phyloP scores from a whole-genome alignment of 2,329 filamentous ascomycete species.

The Myriosclerotinia curreyana region DNA sequence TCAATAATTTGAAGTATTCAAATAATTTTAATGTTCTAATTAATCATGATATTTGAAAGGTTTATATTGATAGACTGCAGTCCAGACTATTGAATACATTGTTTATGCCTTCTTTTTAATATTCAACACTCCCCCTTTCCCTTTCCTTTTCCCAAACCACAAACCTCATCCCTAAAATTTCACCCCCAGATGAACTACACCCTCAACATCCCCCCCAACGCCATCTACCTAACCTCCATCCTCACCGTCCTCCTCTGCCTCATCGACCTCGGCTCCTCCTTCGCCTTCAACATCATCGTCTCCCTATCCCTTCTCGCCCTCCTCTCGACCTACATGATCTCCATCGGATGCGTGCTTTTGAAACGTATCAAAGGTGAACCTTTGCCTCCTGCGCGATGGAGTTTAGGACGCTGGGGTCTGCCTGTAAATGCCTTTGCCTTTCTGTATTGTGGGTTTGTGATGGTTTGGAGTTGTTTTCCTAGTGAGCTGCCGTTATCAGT shows the following conservation, averaged over 20 bases:
- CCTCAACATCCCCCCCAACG: slow-evolving; percentile 33
- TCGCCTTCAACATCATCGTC: slow-evolving; percentile 53
- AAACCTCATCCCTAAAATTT: neutral
- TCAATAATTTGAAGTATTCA: too few species aligned
- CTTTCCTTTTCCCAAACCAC: neutral
- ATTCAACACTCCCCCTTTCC: neutral
- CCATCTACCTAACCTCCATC: slow-evolving; percentile 31
- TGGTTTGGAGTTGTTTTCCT: slow-evolving; percentile 52
- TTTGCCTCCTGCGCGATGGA: slow-evolving; percentile 44
- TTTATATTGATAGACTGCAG: too few species aligned
- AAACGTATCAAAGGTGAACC: slow-evolving; percentile 42
- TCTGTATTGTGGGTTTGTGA: slow-evolving; percentile 46
- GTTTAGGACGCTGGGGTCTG: slow-evolving; percentile 45
- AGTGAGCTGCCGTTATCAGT: slow-evolving; percentile 40
- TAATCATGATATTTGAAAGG: too few species aligned
- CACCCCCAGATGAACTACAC: slow-evolving; percentile 37
- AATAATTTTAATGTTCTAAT: too few species aligned
- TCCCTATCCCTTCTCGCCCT: slow-evolving; percentile 50
- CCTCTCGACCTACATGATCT: slow-evolving; percentile 52
- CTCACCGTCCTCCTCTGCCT: slow-evolving; percentile 30
- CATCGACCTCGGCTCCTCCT: slow-evolving; percentile 51
- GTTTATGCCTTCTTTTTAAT: neutral
- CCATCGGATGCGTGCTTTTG: slow-evolving; percentile 43
- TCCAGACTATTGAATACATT: too few species aligned
- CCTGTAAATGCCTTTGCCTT: slow-evolving; percentile 46